These are phyloP conservation scores for Myrica gale DNA, from an alignment of 306 rosid genomes.

Conservation along the genomic window DNA sequence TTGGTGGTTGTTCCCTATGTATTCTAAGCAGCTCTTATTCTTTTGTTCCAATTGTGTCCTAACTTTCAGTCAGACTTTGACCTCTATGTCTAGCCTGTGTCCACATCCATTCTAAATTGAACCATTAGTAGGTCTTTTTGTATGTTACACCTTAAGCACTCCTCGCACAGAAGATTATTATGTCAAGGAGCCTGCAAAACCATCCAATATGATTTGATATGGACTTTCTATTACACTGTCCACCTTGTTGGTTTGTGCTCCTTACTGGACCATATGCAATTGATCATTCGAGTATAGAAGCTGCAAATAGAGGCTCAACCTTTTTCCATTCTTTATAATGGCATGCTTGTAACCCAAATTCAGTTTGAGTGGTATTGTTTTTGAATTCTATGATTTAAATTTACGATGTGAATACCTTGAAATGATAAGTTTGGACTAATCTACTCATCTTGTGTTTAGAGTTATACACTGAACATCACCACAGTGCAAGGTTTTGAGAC, in stretches of 20 bases:
- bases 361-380: not conserved
- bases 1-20: not conserved
- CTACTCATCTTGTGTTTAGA: conserved; percentile 46
- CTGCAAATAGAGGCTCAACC: not conserved
- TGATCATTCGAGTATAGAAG: not conserved
- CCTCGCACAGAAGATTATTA: not conserved
- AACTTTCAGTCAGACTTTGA: not conserved
- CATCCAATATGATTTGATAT: not conserved
- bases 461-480: conserved; percentile 88
- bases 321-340: not conserved
- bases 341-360: not conserved
- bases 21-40: not conserved
- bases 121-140: not conserved
- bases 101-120: not conserved
- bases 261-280: not conserved
- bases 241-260: not conserved
- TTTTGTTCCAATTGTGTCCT: not conserved
- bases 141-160: not conserved
- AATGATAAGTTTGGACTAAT: conserved; percentile 25
- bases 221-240: not conserved
- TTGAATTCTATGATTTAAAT: not conserved
- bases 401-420: not conserved
- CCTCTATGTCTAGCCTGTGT: not conserved
- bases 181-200: not conserved
- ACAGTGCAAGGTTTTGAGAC: conserved; percentile 90